phyloP scores from a whole-genome alignment of 352 stramenopile genomes.

The Pseudoperonospora humuli region DNA sequence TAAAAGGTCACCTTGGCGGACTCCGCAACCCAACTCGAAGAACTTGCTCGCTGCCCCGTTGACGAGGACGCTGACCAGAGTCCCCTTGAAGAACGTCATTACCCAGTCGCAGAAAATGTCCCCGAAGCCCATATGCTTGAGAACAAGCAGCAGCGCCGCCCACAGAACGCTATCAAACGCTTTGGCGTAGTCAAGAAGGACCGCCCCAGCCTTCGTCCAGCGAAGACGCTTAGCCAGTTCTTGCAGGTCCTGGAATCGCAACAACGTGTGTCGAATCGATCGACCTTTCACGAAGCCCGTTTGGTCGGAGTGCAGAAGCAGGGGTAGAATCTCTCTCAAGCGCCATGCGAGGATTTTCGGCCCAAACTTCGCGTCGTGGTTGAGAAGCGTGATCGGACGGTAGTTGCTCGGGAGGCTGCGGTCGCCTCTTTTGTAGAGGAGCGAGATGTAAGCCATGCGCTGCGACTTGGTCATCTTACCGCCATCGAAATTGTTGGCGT shows the following conservation, averaged over 20 bases:
- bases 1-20: constrained; percentile 13
- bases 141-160: constrained; percentile 2
- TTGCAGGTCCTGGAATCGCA: constrained; percentile 13
- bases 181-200: constrained; percentile 11
- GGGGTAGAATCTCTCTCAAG: constrained; percentile 1
- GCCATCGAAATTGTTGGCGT: constrained; percentile 1
- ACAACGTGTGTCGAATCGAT: constrained; percentile 9
- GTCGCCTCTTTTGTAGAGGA: constrained; percentile 8
- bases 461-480: constrained; percentile 10
- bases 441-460: constrained; percentile 3
- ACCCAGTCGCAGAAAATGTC: constrained; percentile 1
- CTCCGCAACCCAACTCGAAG: constrained; percentile 12
- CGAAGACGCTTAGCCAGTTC: neutral
- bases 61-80: constrained; percentile 8
- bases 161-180: constrained; percentile 16
- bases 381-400: constrained; percentile 6
- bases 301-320: constrained; percentile 1
- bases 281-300: constrained; percentile 1
- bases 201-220: neutral
- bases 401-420: neutral
- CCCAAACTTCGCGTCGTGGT: constrained; percentile 14
- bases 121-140: constrained; percentile 9
- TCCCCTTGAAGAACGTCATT: constrained; percentile 5
- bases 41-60: constrained; percentile 3
- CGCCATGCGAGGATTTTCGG: constrained; percentile 6